Conservation (phyloP, 441 rosid species). For the Erysimum cheiri region DNA sequence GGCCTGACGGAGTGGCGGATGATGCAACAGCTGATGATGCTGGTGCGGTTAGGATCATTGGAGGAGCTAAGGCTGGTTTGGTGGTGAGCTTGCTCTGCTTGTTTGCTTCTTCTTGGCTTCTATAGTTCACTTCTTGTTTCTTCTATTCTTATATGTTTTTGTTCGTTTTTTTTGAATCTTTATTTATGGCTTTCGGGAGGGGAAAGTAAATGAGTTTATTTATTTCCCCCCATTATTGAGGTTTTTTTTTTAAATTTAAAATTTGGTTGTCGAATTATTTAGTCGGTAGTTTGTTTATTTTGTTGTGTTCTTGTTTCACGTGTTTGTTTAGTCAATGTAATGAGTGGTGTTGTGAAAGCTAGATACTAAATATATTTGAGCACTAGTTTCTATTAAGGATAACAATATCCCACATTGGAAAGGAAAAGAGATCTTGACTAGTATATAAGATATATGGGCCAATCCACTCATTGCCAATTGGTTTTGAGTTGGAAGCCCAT, state of each 20-base stretch:
- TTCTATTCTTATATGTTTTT: conserved; percentile 18
- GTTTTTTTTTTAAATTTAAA: not conserved
- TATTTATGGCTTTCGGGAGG: conserved; percentile 25
- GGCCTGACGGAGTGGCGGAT: conserved; percentile 61
- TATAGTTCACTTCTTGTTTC: conserved; percentile 46
- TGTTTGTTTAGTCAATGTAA: conserved; percentile 24
- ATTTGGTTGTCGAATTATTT: conserved; percentile 29
- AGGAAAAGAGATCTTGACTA: too few relatives aligned
- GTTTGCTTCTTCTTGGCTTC: conserved; percentile 51
- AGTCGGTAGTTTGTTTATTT: conserved; percentile 31
- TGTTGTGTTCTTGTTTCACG: conserved; percentile 31
- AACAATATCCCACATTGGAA: too few relatives aligned
- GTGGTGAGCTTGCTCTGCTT: conserved; percentile 57
- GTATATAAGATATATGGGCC: too few relatives aligned
- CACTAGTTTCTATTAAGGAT: not conserved
- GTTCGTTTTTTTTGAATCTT: conserved; percentile 3
- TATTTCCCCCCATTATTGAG: conserved; percentile 24
- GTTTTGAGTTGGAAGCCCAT: too few relatives aligned
- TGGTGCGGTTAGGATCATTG: conserved; percentile 50
- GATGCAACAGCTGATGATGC: conserved; percentile 63
- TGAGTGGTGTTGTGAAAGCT: conserved; percentile 24
- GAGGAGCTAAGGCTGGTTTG: conserved; percentile 49
- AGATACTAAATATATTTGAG: not conserved
- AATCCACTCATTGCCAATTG: too few relatives aligned
- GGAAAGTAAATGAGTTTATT: conserved; percentile 38